Percentiles rank a stretch among this genome's conserved stretches.
These are phyloP conservation scores for Mucor ambiguus DNA, from an alignment of 371 early-diverging fungal genomes.

Conservation along the genomic window DNA sequence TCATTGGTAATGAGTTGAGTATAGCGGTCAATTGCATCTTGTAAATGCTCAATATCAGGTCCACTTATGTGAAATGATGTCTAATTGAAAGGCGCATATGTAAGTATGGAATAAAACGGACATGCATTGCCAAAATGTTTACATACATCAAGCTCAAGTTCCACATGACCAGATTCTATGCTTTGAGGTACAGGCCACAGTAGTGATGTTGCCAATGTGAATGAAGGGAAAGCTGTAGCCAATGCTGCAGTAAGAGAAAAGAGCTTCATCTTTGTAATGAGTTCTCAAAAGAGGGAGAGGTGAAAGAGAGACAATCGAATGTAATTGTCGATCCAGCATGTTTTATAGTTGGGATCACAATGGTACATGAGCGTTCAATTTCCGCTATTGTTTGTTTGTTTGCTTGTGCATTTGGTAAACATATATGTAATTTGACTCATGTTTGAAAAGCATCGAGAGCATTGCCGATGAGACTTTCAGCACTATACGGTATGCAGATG, in stretches of 20 bases:
- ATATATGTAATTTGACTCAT: background rate
- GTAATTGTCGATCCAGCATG: background rate
- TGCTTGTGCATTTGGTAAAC: background rate
- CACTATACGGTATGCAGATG: no score
- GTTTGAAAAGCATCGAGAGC: background rate
- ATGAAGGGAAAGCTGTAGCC: constrained; percentile 9
- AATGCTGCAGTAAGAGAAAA: background rate
- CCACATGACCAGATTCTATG: constrained; percentile 2
- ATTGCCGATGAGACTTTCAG: background rate
- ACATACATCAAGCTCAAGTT: constrained; percentile 21
- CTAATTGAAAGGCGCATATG: background rate
- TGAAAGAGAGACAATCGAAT: background rate
- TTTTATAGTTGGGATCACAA: background rate
- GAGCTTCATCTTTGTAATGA: background rate
- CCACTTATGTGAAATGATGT: constrained; percentile 10
- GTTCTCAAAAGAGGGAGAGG: background rate
- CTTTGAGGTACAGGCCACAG: constrained; percentile 25
- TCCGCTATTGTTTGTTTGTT: background rate
- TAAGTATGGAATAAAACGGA: background rate
- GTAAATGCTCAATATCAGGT: constrained; percentile 2
- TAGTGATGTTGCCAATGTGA: constrained; percentile 9
- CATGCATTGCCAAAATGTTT: background rate
- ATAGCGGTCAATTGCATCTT: constrained; percentile 43
- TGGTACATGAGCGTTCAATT: background rate
- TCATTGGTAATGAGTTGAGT: constrained; percentile 34